These are phyloP conservation scores for Nadsonia commutata DNA, from an alignment of 1,139 yeast species.

Conservation along the genomic window DNA sequence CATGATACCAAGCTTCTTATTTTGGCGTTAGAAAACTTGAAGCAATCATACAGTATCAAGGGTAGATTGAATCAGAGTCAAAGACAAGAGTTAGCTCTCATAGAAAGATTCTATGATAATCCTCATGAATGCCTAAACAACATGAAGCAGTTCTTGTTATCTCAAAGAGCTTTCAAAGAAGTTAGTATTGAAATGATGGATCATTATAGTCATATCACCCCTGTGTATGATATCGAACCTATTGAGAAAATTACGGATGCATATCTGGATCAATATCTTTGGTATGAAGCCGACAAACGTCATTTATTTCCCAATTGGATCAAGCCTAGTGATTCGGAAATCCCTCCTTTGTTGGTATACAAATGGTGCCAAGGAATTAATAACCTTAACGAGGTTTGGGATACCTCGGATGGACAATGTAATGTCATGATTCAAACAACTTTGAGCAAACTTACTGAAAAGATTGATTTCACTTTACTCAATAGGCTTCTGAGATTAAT, in stretches of 20 bases:
- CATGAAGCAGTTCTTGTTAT: constrained; percentile 64
- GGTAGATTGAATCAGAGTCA: constrained; percentile 75
- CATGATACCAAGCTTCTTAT: constrained; percentile 86
- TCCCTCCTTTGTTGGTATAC: constrained; percentile 80
- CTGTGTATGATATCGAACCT: constrained; percentile 81
- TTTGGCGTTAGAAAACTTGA: constrained; percentile 76
- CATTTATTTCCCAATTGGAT: constrained; percentile 90
- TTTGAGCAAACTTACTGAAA: constrained; percentile 59
- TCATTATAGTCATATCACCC: constrained; percentile 67
- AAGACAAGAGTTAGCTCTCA: constrained; percentile 81
- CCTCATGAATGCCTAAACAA: constrained; percentile 88
- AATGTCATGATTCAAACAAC: constrained; percentile 75
- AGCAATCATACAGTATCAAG: constrained; percentile 72
- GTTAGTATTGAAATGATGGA: constrained; percentile 86
- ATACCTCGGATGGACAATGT: constrained; percentile 54
- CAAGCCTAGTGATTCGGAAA: constrained; percentile 87
- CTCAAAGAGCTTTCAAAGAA: constrained; percentile 88
- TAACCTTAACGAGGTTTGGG: constrained; percentile 69
- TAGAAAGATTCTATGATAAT: constrained; percentile 92
- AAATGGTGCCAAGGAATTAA: constrained; percentile 96
- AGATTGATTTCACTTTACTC: constrained; percentile 73
- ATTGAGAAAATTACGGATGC: constrained; percentile 94
- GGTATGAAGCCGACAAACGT: constrained; percentile 90
- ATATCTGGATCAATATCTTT: constrained; percentile 82
- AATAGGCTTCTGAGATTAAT: constrained; percentile 68